Evolutionary conservation across 1,284 basidiomycete species (phyloP).

Genomic region (Irpex sp.): DNA sequence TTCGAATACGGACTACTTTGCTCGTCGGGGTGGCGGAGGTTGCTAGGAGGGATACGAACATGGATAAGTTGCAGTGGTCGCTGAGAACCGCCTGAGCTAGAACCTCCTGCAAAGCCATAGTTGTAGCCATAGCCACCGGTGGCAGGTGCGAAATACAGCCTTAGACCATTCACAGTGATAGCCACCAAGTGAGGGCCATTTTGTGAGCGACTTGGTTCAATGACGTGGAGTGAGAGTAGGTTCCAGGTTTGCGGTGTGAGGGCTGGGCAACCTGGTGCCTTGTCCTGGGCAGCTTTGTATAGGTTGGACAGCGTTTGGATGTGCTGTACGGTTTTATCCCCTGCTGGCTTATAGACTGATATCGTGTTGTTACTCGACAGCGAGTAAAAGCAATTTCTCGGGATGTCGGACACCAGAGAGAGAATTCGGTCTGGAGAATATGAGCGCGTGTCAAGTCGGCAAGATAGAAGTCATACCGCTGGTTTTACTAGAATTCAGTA

Average conservation of each 20-base stretch:
- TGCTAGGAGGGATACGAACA: constrained; percentile 73
- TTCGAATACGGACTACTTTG: constrained; percentile 45
- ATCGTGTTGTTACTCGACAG: constrained; percentile 67
- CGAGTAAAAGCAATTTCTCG: constrained; percentile 70
- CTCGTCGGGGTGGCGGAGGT: constrained; percentile 72
- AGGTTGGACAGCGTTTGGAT: constrained; percentile 64
- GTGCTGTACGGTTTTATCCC: constrained; percentile 61
- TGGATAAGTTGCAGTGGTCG: constrained; percentile 65
- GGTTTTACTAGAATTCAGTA: constrained; percentile 48
- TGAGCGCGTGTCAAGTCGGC: constrained; percentile 5
- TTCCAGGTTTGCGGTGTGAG: constrained; percentile 64
- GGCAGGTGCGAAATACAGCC: constrained; percentile 72
- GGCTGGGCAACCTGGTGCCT: constrained; percentile 66
- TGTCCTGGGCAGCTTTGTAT: constrained; percentile 68
- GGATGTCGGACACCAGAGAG: constrained; percentile 58
- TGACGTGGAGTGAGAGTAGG: constrained; percentile 58
- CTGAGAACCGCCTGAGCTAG: constrained; percentile 15
- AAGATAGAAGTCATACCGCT: constrained; percentile 44
- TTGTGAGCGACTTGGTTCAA: constrained; percentile 58
- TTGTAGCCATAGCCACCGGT: constrained; percentile 32
- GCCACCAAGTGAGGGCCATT: constrained; percentile 72
- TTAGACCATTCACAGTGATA: constrained; percentile 71
- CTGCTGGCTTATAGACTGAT: constrained; percentile 55
- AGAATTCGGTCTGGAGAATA: constrained; percentile 56
- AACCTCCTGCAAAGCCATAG: constrained; percentile 37